Evolutionary conservation across 257 asterid genomes (phyloP).

Genomic region (Nicotiana tomentosiformis): DNA sequence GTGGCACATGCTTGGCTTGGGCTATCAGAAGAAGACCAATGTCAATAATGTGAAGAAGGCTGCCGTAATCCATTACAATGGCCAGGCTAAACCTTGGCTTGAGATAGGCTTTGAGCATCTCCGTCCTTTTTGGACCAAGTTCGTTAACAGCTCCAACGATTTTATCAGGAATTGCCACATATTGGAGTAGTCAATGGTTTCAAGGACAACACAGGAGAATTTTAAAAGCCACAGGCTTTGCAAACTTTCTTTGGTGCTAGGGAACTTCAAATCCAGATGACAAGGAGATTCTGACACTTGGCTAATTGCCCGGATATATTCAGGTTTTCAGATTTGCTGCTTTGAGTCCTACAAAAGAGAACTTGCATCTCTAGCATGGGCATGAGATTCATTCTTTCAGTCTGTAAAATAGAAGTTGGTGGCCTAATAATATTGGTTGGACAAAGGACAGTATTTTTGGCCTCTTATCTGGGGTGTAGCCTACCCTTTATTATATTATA

Average conservation of each 20-base stretch:
- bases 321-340: slow-evolving; percentile 24
- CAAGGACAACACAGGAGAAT: slow-evolving; percentile 8
- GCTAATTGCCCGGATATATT: slow-evolving; percentile 22
- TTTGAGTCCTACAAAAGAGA: slow-evolving; percentile 31
- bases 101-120: slow-evolving; percentile 98
- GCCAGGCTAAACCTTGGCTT: slow-evolving; percentile 96
- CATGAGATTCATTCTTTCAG: slow-evolving; percentile 48
- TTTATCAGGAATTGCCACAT: slow-evolving; percentile 88
- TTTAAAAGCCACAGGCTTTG: slow-evolving; percentile 11
- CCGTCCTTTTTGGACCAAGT: slow-evolving; percentile 96
- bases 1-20: slow-evolving; percentile 99
- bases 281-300: slow-evolving; percentile 30
- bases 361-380: slow-evolving; percentile 31
- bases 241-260: not conserved
- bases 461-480: slow-evolving; percentile 33
- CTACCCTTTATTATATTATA: slow-evolving; percentile 16
- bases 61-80: slow-evolving; percentile 96
- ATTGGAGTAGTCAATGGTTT: slow-evolving; percentile 50
- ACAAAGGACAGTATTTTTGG: slow-evolving; percentile 38
- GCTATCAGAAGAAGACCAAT: slow-evolving; percentile 82
- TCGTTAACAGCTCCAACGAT: slow-evolving; percentile 83
- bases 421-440: slow-evolving; percentile 44
- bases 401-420: slow-evolving; percentile 54
- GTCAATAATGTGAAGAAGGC: slow-evolving; percentile 70
- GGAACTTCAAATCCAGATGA: slow-evolving; percentile 8